These are phyloP conservation scores for Noccaea caerulescens DNA, from an alignment of 345 rosid genomes.

Conservation along the genomic window DNA sequence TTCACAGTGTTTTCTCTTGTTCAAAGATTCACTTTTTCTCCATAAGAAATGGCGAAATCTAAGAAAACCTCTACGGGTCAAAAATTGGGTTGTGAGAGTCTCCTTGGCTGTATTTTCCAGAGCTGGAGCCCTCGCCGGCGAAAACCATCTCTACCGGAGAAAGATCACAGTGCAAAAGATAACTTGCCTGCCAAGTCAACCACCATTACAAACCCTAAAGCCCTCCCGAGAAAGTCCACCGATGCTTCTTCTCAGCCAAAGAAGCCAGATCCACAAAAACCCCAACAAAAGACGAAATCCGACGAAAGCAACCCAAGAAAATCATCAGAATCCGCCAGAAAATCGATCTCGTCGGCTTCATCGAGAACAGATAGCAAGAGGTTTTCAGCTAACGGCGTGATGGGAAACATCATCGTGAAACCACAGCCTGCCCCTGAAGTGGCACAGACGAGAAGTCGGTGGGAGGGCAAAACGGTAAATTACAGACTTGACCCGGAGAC, in stretches of 20 bases:
- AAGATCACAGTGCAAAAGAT: conserved; percentile 24
- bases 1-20: conserved; percentile 24
- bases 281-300: conserved; percentile 25
- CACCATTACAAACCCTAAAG: conserved; percentile 41
- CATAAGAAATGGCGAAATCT: conserved; percentile 28
- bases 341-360: conserved; percentile 51
- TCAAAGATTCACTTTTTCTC: not conserved
- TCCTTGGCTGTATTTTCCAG: conserved; percentile 55
- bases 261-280: conserved; percentile 35
- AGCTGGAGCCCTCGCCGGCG: conserved; percentile 52
- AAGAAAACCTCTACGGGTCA: conserved; percentile 31
- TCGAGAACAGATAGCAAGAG: conserved; percentile 41
- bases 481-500: conserved; percentile 60
- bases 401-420: conserved; percentile 80
- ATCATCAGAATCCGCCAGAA: conserved; percentile 48
- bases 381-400: conserved; percentile 47
- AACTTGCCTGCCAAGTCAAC: conserved; percentile 43
- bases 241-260: conserved; percentile 36
- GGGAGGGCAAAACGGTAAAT: conserved; percentile 36
- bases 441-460: conserved; percentile 30
- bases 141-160: conserved; percentile 48
- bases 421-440: conserved; percentile 44
- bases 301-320: conserved; percentile 40
- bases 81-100: conserved; percentile 57
- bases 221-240: conserved; percentile 25